Percentiles rank a stretch among this genome's conserved stretches.
phyloP scores from a whole-genome alignment of 441 rosid species.

The Omphalea diandra region DNA sequence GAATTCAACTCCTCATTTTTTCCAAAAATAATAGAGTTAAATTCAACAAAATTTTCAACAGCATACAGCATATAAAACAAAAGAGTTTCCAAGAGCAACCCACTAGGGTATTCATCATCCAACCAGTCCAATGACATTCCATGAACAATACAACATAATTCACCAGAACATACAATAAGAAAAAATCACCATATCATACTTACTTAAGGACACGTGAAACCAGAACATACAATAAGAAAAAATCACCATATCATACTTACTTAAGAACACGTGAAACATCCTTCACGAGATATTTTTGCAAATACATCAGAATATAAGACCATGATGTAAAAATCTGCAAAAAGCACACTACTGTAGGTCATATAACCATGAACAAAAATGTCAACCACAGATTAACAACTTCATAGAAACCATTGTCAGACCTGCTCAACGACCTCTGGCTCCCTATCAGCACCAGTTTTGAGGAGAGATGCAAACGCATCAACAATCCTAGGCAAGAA shows the following conservation, averaged over 20 bases:
- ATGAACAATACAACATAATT: too few relatives aligned
- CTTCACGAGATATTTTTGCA: conserved; percentile 65
- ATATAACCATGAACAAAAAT: conserved; percentile 9
- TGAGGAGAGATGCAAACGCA: conserved; percentile 57
- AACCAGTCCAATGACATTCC: conserved; percentile 6
- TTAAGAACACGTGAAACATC: conserved; percentile 56
- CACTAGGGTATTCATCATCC: not conserved
- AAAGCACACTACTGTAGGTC: conserved; percentile 14
- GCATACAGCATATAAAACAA: not conserved
- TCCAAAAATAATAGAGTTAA: not conserved
- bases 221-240: not conserved
- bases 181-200: conserved; percentile 27
- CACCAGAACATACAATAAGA: not conserved
- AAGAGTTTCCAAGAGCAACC: not conserved
- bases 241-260: conserved; percentile 30
- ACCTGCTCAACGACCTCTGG: conserved; percentile 96
- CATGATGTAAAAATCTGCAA: conserved; percentile 80
- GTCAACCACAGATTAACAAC: conserved; percentile 6
- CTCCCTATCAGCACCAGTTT: conserved; percentile 85
- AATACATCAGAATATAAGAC: conserved; percentile 64
- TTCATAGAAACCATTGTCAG: conserved; percentile 18
- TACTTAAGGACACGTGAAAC: conserved; percentile 47
- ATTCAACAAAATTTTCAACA: not conserved
- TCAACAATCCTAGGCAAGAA: conserved; percentile 68
- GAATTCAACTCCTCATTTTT: not conserved